These are phyloP conservation scores for Talaromyces albobiverticillius DNA, from an alignment of 2,329 filamentous ascomycete genomes.

Conservation along the genomic window DNA sequence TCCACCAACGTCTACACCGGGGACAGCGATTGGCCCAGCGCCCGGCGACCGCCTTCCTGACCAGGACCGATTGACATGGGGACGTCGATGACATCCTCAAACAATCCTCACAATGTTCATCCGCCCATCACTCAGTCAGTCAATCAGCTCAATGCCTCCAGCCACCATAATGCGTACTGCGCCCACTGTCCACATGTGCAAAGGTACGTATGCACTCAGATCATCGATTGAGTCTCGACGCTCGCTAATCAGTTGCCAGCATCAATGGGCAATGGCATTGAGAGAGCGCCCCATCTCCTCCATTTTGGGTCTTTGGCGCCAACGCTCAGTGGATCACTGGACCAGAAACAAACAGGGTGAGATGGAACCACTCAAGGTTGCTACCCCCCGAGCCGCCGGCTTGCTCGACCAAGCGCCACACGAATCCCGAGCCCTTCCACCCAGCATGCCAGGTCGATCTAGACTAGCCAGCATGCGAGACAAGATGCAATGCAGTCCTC, in stretches of 20 bases:
- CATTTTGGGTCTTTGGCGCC: background rate
- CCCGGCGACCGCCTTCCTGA: background rate
- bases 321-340: background rate
- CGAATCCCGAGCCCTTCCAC: background rate
- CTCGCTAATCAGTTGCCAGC: background rate
- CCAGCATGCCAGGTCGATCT: background rate
- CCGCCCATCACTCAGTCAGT: too few relatives aligned
- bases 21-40: background rate
- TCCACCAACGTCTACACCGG: background rate
- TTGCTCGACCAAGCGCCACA: background rate
- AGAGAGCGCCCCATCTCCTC: too few relatives aligned
- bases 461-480: conserved; percentile 1
- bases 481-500: conserved; percentile 12
- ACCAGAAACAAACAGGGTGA: background rate
- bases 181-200: too few relatives aligned
- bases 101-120: too few relatives aligned
- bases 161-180: too few relatives aligned
- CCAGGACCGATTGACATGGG: background rate
- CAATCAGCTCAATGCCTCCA: too few relatives aligned
- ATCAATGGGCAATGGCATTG: too few relatives aligned
- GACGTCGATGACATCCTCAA: too few relatives aligned
- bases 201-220: background rate
- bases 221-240: background rate
- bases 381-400: background rate
- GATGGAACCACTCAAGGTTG: background rate